Evolutionary conservation across 139 green algal species (phyloP), one percentile per base, ranked within the genome.

Genomic region (Spirogloea muscicola): DNA sequence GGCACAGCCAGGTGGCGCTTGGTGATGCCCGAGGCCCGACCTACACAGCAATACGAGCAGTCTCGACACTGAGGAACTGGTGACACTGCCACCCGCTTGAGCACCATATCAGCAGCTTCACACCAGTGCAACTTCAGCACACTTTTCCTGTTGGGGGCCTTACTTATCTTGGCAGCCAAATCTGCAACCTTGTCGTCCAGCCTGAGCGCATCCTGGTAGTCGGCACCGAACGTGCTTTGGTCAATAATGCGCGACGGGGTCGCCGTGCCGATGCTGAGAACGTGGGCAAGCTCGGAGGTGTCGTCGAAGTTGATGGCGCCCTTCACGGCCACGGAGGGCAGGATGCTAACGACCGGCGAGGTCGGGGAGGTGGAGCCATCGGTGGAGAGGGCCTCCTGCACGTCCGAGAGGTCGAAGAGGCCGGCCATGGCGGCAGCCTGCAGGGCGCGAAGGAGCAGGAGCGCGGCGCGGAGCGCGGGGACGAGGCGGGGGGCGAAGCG

Each of bases 221-320:
- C 33, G 3, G 40, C 42, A 10, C 29, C 5, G n/a, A 74, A 74
- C 3, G 64, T 44, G 16, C 3, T 29, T 13, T 74, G 65, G 13
- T n/a, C 29, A 10, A 51, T n/a, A 13, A 38, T 74, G 16, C 65
- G 13, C 13, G 64, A 42, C 3, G 65, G 65, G 38, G 38, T 55
- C 43, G 48, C 25, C 21, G 65, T 74, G 3, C 65, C 65, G 18
- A 74, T 74, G 34, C 42, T 44, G n/a, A 74, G 42, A 67, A 74
- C 27, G 41, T 74, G 65, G n/a, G 65, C 41, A 16, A 71, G 40
- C 9, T 18, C 40, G 7, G 62, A n/a, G n/a, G n/a, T n/a, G n/a
- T n/a, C n/a, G n/a, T n/a, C n/a, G n/a, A n/a, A n/a, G n/a, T n/a
- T n/a, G n/a, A n/a, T n/a, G n/a, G n/a, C n/a, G n/a, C n/a, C n/a